Evolutionary conservation across 1,284 basidiomycete genomes (phyloP), one percentile per base, ranked within the genome.

Genomic region (Earliella scabrosa): DNA sequence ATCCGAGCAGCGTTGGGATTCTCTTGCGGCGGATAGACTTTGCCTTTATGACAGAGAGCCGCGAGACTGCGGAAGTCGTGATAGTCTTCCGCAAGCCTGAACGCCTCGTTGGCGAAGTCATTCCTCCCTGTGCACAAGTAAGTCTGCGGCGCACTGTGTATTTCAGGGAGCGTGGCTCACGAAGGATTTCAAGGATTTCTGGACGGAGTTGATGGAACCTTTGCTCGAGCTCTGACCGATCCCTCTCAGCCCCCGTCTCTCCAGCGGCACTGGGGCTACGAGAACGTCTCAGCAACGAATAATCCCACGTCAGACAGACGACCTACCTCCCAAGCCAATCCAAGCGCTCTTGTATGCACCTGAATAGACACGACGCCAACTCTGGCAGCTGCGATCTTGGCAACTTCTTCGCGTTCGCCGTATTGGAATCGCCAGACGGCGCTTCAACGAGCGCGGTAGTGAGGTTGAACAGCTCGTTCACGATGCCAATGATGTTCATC

Each of bases 51-150:
- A 71, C 92, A 95, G 4, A 98, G 80, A 39, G 88, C 84, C 20
- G 90, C 93, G 9, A 98, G 81, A 34, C 86, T 92, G 13, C 82
- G 77, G 75, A 92, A 97, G 71, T 97, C 95, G 23, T 80, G 80
- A 69, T 95, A 95, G 61, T 89, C 80, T 66, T 97, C 93, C 2
- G 95, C 94, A 1, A 97, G 82, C 7, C 77, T 71, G 70, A 94
- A 95, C 0, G 94, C 94, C 46, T 86, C 75, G 32, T 83, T 78
- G 8, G 82, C 79, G 60, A 88, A 81, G 4, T 88, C 88, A 53
- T 86, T 85, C 49, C 79, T 79, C n/a, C 87, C 87, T 90, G 50
- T 38, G 32, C 7, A 38, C 5, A 16, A 38, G 5, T 18, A 38
- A 21, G 45, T 36, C 34, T 18, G 52, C 43, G 13, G 2, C 23